Conservation (phyloP, 2,329 filamentous ascomycete genomes). For the Podosphaera xanthii region DNA sequence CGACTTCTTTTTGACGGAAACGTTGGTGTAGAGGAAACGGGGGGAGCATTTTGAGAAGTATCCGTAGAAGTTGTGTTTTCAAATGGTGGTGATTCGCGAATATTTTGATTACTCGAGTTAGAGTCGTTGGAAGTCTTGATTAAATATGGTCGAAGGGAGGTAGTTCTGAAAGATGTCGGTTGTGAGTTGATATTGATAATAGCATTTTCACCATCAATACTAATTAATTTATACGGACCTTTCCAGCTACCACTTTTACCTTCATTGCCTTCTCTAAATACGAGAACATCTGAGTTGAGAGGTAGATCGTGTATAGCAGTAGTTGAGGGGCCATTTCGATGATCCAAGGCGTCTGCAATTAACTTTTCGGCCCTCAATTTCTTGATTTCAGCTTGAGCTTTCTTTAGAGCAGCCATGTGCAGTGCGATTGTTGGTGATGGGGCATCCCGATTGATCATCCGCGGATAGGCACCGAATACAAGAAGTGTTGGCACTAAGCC, state of each 20-base stretch:
- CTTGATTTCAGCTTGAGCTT: constrained; percentile 3
- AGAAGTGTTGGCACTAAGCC: not conserved
- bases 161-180: not conserved
- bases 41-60: not conserved
- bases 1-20: not conserved
- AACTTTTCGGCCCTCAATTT: not conserved
- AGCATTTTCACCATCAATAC: not conserved
- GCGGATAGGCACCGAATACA: not conserved
- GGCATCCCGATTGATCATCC: not conserved
- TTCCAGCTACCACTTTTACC: not conserved
- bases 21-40: not conserved
- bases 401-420: constrained; percentile 1
- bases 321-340: not conserved
- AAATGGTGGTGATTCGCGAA: not conserved
- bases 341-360: not conserved
- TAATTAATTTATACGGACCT: not conserved
- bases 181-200: not conserved
- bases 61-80: not conserved
- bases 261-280: constrained; percentile 2
- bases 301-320: not conserved
- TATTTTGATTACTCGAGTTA: not conserved
- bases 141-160: not conserved
- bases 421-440: not conserved
- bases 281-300: constrained; percentile 1
- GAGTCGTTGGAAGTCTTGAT: not conserved